Conservation (phyloP, 2,329 filamentous ascomycete genomes). For the Fragosphaeria purpurea region DNA sequence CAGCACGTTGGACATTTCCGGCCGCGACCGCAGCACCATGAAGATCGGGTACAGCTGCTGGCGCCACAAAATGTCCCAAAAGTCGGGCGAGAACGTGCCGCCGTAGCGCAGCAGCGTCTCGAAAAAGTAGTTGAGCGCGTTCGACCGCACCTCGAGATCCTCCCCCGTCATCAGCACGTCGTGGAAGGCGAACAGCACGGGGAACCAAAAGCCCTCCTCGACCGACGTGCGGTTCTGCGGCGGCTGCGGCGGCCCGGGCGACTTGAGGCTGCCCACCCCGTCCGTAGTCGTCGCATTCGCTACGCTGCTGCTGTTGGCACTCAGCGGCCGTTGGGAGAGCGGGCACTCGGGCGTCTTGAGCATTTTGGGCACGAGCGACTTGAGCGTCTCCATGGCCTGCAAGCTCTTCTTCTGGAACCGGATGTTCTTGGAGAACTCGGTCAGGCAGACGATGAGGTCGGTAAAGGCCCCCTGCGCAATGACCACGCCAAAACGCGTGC, state of each 20-base stretch:
- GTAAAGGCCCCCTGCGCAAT: constrained; percentile 95
- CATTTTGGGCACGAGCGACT: constrained; percentile 90
- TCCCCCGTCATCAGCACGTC: constrained; percentile 99
- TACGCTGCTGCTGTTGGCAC: constrained; percentile 13
- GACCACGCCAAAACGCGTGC: constrained; percentile 87
- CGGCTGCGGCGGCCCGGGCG: constrained; percentile 31
- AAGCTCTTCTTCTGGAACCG: constrained; percentile 98
- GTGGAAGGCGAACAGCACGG: constrained; percentile 94
- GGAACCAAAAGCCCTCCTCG: constrained; percentile 98
- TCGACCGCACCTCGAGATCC: constrained; percentile 87
- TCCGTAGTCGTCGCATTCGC: constrained; percentile 20
- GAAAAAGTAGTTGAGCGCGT: constrained; percentile 91
- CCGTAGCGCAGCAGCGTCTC: constrained; percentile 86
- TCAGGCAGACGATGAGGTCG: constrained; percentile 90
- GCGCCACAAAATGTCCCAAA: constrained; percentile 98
- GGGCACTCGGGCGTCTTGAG: constrained; percentile 92
- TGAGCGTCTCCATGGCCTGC: constrained; percentile 88
- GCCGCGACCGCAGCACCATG: constrained; percentile 91
- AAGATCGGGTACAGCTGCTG: constrained; percentile 98
- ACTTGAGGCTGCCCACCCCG: constrained; percentile 30
- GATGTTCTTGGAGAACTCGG: constrained; percentile 97
- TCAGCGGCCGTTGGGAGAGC: constrained; percentile 52
- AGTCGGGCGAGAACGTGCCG: constrained; percentile 81
- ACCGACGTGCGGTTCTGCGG: constrained; percentile 67
- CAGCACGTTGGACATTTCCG: constrained; percentile 88